Percentiles rank a stretch among this genome's conserved stretches.
These are phyloP conservation scores for Ophiostoma populinum DNA, from an alignment of 2,329 filamentous ascomycete species.

Conservation along the genomic window DNA sequence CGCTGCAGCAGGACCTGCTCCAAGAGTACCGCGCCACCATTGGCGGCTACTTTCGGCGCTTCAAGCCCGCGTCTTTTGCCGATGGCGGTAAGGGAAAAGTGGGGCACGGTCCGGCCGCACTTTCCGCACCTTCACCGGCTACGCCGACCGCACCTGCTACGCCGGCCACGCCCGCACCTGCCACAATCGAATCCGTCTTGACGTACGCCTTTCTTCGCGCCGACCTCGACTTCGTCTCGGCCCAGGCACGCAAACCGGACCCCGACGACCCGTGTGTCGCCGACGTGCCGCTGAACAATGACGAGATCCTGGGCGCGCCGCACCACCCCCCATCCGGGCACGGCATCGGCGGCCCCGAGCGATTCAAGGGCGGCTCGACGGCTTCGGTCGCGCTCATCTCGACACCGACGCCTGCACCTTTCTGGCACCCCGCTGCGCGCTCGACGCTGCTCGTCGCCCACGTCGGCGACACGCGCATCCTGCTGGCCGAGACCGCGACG, in stretches of 20 bases:
- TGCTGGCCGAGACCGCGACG: slow-evolving; percentile 74
- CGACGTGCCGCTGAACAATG: slow-evolving; percentile 66
- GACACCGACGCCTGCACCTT: slow-evolving; percentile 77
- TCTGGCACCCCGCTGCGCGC: slow-evolving; percentile 82
- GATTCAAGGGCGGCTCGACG: slow-evolving; percentile 88
- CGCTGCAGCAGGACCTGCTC: slow-evolving; percentile 55
- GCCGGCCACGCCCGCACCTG: slow-evolving; percentile 11
- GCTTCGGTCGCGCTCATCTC: slow-evolving; percentile 81
- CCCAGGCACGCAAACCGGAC: slow-evolving; percentile 69
- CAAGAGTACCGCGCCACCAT: slow-evolving; percentile 67
- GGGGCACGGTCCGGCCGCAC: too few species aligned
- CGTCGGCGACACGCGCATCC: slow-evolving; percentile 80
- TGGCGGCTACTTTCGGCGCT: slow-evolving; percentile 86
- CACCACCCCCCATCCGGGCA: slow-evolving; percentile 35
- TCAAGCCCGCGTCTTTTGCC: slow-evolving; percentile 62
- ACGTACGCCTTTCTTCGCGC: slow-evolving; percentile 87
- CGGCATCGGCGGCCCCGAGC: slow-evolving; percentile 53
- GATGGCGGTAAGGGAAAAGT: too few species aligned
- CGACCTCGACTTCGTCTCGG: slow-evolving; percentile 84
- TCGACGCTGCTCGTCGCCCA: slow-evolving; percentile 76
- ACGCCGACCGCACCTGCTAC: not conserved
- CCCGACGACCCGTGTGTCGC: slow-evolving; percentile 50
- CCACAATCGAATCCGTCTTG: slow-evolving; percentile 60
- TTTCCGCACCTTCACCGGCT: too few species aligned
- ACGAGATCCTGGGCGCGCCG: slow-evolving; percentile 59